Conservation (phyloP, 306 rosid species). For the Delonix regia region DNA sequence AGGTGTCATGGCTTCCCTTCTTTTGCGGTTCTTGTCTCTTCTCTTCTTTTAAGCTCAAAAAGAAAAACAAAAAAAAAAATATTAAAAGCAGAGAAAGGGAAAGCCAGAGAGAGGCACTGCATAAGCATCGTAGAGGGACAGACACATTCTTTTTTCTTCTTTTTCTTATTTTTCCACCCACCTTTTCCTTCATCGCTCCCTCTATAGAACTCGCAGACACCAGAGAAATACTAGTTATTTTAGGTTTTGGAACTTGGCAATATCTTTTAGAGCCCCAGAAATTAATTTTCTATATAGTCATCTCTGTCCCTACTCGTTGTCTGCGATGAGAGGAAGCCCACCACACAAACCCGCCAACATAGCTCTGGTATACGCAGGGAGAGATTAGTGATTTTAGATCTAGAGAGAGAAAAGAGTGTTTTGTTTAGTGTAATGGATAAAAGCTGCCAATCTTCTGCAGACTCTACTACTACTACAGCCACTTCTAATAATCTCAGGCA, state of each 20-base stretch:
- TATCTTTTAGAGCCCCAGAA: not conserved
- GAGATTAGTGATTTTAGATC: constrained; percentile 2
- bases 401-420: not conserved
- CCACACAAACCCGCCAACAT: not conserved
- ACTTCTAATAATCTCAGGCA: constrained; percentile 42
- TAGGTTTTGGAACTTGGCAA: not conserved
- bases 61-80: too few relatives aligned
- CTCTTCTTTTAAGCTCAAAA: not conserved
- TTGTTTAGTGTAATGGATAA: constrained; percentile 26
- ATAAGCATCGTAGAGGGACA: not conserved
- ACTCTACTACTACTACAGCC: constrained; percentile 9
- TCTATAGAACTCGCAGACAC: constrained; percentile 36
- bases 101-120: not conserved
- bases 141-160: not conserved
- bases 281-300: not conserved
- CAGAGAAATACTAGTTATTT: constrained; percentile 32
- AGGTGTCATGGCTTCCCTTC: not conserved
- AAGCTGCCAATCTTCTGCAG: constrained; percentile 16
- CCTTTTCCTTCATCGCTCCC: not conserved
- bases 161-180: not conserved
- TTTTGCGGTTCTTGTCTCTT: not conserved
- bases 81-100: constrained; percentile 5
- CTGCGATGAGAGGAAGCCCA: not conserved
- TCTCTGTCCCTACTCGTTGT: constrained; percentile 5
- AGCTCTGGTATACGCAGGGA: not conserved